These are phyloP conservation scores for Trichocladium uniseriatum DNA, from an alignment of 495 filamentous ascomycete genomes.

Conservation along the genomic window DNA sequence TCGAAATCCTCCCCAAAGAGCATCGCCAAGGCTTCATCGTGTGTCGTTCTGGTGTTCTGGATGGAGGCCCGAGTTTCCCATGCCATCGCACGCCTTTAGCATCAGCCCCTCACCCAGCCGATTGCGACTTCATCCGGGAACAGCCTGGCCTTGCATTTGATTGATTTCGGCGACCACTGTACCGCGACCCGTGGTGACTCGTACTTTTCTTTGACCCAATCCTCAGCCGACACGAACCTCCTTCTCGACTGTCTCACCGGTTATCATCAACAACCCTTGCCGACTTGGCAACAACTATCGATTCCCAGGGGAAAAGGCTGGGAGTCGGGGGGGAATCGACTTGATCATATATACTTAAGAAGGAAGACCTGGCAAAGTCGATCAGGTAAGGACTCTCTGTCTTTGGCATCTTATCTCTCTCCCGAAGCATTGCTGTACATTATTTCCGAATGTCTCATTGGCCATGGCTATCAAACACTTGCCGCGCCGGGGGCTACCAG, in stretches of 20 bases:
- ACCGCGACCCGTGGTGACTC: no score
- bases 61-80: background rate
- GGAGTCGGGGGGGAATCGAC: no score
- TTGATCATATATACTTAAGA: no score
- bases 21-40: background rate
- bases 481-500: background rate
- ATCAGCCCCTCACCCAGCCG: background rate
- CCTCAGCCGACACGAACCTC: constrained; percentile 4
- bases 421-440: no score
- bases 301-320: no score
- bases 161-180: no score
- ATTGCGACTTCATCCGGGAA: no score
- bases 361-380: no score
- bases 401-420: no score
- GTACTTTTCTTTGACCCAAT: constrained; percentile 4
- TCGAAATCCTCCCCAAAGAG: background rate
- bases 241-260: background rate
- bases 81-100: background rate
- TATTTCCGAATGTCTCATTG: background rate
- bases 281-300: background rate
- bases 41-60: background rate
- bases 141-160: no score
- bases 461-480: background rate
- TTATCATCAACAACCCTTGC: background rate
- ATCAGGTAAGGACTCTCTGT: no score